A percentile compares a stretch with the other conserved stretches of the same genome.
Evolutionary conservation across 2,329 filamentous ascomycete species (phyloP).

Genomic region (Aspergillus sp.): DNA sequence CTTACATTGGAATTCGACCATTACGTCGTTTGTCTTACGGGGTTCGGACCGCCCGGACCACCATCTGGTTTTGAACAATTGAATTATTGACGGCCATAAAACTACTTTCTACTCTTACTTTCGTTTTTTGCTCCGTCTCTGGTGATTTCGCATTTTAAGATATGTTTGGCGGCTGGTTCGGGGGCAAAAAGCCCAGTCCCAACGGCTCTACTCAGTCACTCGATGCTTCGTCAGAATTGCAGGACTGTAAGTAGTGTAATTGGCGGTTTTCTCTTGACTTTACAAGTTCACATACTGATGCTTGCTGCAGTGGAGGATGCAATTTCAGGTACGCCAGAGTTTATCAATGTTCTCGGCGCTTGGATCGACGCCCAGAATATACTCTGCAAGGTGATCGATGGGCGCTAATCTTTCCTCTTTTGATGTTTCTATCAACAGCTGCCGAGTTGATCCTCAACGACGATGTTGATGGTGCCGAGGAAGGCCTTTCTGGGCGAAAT

Average conservation of each 20-base stretch:
- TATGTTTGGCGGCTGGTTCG: slow-evolving; percentile 48
- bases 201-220: slow-evolving; percentile 55
- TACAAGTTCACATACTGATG: slow-evolving; percentile 18
- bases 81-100: slow-evolving; percentile 1
- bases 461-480: slow-evolving; percentile 82
- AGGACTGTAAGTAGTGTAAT: slow-evolving; percentile 41
- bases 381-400: background rate
- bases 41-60: slow-evolving; percentile 19
- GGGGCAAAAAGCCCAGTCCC: slow-evolving; percentile 40
- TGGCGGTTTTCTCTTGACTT: background rate
- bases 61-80: slow-evolving; percentile 10
- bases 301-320: slow-evolving; percentile 39
- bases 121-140: background rate
- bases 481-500: slow-evolving; percentile 66
- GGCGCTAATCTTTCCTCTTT: slow-evolving; percentile 11
- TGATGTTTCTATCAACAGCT: slow-evolving; percentile 41
- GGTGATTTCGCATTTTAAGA: background rate
- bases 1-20: slow-evolving; percentile 27
- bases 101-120: slow-evolving; percentile 1
- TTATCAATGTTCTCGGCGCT: background rate
- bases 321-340: slow-evolving; percentile 40
- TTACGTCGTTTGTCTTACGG: slow-evolving; percentile 18
- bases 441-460: slow-evolving; percentile 80
- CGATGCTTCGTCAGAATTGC: slow-evolving; percentile 58
- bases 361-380: background rate